Base-by-base conservation (phyloP, 345 rosid genomes). In the Citrus mangshanensis region DNA sequence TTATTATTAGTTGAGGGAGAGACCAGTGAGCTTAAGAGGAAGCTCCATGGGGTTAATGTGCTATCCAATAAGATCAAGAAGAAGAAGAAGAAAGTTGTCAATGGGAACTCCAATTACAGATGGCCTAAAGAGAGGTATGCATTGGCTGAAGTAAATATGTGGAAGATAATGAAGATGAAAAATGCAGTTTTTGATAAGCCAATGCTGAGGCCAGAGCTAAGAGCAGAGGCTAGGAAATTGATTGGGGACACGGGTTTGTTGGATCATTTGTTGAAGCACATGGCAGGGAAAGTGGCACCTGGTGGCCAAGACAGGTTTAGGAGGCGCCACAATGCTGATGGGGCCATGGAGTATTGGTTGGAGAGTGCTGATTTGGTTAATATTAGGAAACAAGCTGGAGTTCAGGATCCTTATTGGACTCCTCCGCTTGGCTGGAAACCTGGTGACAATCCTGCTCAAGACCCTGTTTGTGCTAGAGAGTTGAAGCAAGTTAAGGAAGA, bases 281-380 rank as follows among this genome's bases (percentile, higher is more conserved):
- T 97, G 99, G 88, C 97, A 0, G 98, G 97, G 73, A 93, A 92
- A 82, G 92, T 91, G 81, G 98, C 97, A 4, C 98, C 99, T 8
- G 98, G 97, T 1, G 96, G 95, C 18, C 84, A 82, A 79, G 93
- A 90, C 37, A 87, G 99, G 88, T 97, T 97, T 79, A 87, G 88
- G 85, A 87, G 99, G 86, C 78, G 91, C 75, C 99, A 97, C 81
- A 97, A 94, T 72, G 90, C 98, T 2, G 93, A 94, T 68, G 99
- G 98, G 0, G 98, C 96, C 28, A 93, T 97, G 98, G 98, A 94
- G 88, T 94, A 97, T 75, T 97, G 98, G 97, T 68, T 94, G 79
- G 98, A 97, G 88, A 88, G 87, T 40, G 90, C 98, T 73, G 88
- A 93, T 75, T 82, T 97, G 84, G 79, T 86, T 77, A 82, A 87